Base-by-base conservation (phyloP, 2,329 filamentous ascomycete species). In the Penicillium freii region DNA sequence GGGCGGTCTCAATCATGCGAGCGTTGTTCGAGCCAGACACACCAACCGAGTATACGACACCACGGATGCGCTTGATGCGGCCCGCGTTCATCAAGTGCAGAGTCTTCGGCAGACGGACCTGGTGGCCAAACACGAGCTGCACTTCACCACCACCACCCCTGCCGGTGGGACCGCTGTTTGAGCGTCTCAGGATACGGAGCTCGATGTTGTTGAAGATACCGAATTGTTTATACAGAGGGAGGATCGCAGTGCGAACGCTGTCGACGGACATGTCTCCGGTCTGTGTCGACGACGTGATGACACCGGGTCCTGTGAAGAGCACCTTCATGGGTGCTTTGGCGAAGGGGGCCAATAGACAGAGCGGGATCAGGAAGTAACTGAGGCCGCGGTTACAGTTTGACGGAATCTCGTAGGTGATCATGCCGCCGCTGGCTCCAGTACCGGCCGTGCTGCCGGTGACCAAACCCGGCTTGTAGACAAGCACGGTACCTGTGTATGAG, bases 1-100 rank as follows among this genome's bases (percentile, higher is more conserved):
- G 83, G 11, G 92, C 92, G 2, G 89, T 85, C 69, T 96, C 90
- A 69, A 97, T 99, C 90, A 97, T 95, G 62, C 94, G 84, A 61
- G 89, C 90, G 72, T 97, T 99, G 74, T 97, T 97, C 49, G 89
- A 92, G 0, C 90, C 93, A 11, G 90, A 90, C 0, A 97, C 92
- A 46, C 95, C 94, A 0, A 91, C 92, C 54, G 90, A 89, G 76
- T 97, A 99, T 47, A 94, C 92, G 43, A 99, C 94, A 58, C 94
- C 94, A 56, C 93, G 84, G 64, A 99, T 89, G 66, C 87, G 86
- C 82, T 92, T 93, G 68, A 99, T 88, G 55, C 90, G 82, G 8
- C 94, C 94, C 0, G 92, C 86, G 62, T 85, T 89, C 66, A 95
- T 82, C 54, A 97, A 77, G 75, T 99, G 94, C 71, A 99, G 80